phyloP scores from a whole-genome alignment of 1,139 yeast species.

The Scheffersomyces titani region DNA sequence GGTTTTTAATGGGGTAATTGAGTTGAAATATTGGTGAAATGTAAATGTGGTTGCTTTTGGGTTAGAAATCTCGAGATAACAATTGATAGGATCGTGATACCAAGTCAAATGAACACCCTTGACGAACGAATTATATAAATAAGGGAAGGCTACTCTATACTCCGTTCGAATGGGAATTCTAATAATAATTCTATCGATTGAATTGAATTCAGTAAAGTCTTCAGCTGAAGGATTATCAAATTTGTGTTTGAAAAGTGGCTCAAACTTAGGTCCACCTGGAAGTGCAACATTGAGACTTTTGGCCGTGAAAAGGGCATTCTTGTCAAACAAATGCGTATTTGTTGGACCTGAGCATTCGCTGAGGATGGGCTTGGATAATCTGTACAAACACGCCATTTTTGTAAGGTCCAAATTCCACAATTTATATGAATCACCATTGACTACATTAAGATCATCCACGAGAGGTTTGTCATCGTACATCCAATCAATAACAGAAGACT shows the following conservation, averaged over 20 bases:
- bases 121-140: constrained; percentile 77
- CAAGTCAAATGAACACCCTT: constrained; percentile 59
- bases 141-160: constrained; percentile 84
- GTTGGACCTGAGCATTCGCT: constrained; percentile 52
- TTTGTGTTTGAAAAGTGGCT: constrained; percentile 72
- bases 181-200: constrained; percentile 83
- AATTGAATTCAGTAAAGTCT: constrained; percentile 87
- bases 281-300: constrained; percentile 83
- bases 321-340: constrained; percentile 68
- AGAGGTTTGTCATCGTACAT: constrained; percentile 79
- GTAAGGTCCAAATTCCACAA: constrained; percentile 67
- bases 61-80: constrained; percentile 44
- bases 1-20: constrained; percentile 46
- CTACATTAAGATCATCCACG: constrained; percentile 50
- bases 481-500: constrained; percentile 68
- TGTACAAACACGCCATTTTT: constrained; percentile 65
- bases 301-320: constrained; percentile 80
- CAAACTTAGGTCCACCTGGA: constrained; percentile 97
- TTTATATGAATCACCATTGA: constrained; percentile 78
- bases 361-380: constrained; percentile 69
- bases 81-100: constrained; percentile 63
- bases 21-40: constrained; percentile 57
- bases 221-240: constrained; percentile 61
- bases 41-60: constrained; percentile 58
- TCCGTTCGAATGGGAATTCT: constrained; percentile 78